phyloP scores from a whole-genome alignment of 441 rosid genomes.

The Arabidopsis hybrid region DNA sequence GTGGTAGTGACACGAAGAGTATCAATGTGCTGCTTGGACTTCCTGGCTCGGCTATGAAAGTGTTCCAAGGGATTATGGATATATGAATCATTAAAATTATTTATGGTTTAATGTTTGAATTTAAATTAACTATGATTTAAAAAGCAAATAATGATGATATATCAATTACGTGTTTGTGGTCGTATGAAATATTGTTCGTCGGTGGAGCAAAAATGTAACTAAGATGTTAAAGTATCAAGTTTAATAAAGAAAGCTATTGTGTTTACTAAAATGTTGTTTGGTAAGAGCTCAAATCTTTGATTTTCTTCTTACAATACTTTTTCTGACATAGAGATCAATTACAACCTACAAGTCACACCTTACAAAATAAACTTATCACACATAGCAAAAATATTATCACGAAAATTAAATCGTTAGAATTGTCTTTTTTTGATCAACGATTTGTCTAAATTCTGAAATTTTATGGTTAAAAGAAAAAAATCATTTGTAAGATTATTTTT shows the following conservation, averaged over 20 bases:
- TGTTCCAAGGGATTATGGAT: constrained; percentile 64
- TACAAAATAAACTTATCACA: not conserved
- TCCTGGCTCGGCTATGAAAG: constrained; percentile 79
- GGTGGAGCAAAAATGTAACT: constrained; percentile 34
- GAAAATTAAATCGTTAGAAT: not conserved
- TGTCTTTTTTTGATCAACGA: too few relatives aligned
- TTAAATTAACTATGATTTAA: not conserved
- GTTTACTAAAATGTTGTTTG: constrained; percentile 2
- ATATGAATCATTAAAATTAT: constrained; percentile 33
- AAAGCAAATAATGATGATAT: constrained; percentile 24
- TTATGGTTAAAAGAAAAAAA: not conserved
- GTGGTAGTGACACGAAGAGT: constrained; percentile 63
- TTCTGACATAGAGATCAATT: not conserved
- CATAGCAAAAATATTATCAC: not conserved
- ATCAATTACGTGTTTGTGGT: constrained; percentile 15
- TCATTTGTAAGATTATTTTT: not conserved
- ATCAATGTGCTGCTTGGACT: constrained; percentile 79
- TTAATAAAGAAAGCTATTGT: constrained; percentile 20
- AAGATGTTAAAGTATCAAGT: constrained; percentile 9
- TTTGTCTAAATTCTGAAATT: too few relatives aligned
- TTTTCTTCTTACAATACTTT: not conserved
- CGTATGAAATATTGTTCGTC: constrained; percentile 10
- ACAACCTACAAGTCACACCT: not conserved
- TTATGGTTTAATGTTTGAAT: constrained; percentile 7
- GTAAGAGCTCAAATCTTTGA: not conserved